Evolutionary conservation across 306 rosid genomes (phyloP), one percentile per base, ranked within the genome.

Genomic region (Acacia confusa): DNA sequence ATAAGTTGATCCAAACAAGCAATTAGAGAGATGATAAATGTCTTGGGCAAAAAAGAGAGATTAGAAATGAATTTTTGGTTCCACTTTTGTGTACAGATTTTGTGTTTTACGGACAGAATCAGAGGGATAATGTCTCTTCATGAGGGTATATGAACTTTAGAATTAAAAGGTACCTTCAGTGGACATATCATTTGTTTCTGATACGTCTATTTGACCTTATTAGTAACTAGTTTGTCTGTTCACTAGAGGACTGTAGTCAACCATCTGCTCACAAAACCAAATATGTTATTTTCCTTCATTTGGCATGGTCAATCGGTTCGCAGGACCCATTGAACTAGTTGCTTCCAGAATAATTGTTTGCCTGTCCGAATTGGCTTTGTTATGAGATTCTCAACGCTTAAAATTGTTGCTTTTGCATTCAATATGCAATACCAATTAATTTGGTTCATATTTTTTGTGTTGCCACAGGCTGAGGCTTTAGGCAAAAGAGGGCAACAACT

Each of bases 401-500:
- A 38, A 22, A 20, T 68, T 68, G 47, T 36, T 68, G 72, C 9
- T 38, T 68, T 38, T 20, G 6, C 6, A 5, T 70, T 43, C 14
- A 0, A 7, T 27, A 5, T 13, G 25, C 20, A 70, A 12, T 22
- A 41, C n/a, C 55, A 25, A 14, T 79, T 79, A 79, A 66, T 40
- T 74, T 71, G 55, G 79, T 81, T 48, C 44, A 16, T 36, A 36
- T 75, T 81, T 75, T 81, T 32, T 76, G 34, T 43, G 17, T 74
- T 76, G 76, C 24, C 71, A 30, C 85, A 95, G 99, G 97, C 99
- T 10, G 87, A 75, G 76, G 90, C 85, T 57, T 76, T 95, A 17
- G 99, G 97, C 66, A 87, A 75, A 83, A 84, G 87, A 79, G 98
- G 94, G 72, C 98, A 92, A 61, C 88, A 86, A 8, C 89, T 90